phyloP scores from a whole-genome alignment of 768 basidiomycete species.

The Cantharellus anzutake region DNA sequence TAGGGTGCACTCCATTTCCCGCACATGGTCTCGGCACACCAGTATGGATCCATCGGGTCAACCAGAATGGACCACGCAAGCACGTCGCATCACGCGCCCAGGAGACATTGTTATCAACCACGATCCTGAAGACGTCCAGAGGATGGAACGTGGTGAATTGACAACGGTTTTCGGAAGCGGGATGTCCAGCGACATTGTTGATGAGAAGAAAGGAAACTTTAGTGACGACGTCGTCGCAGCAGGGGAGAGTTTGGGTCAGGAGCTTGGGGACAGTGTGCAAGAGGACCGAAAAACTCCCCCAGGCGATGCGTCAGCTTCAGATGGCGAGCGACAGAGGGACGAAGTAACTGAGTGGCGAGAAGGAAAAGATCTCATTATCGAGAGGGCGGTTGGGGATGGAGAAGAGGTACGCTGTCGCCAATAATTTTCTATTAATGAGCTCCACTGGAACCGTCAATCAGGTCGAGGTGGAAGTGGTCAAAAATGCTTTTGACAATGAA shows the following conservation, averaged over 20 bases:
- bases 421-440: neutral
- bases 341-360: constrained; percentile 43
- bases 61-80: constrained; percentile 75
- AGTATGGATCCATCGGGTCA: constrained; percentile 22
- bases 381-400: constrained; percentile 35
- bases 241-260: constrained; percentile 14
- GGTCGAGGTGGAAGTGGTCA: neutral
- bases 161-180: constrained; percentile 3
- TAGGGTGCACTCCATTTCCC: constrained; percentile 75
- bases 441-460: neutral
- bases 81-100: constrained; percentile 44
- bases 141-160: constrained; percentile 12
- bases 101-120: constrained; percentile 76
- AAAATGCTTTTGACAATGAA: neutral
- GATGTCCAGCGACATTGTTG: constrained; percentile 9
- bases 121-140: constrained; percentile 22
- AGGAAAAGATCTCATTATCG: constrained; percentile 45
- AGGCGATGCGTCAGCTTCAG: neutral
- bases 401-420: constrained; percentile 31
- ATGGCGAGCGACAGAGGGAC: neutral
- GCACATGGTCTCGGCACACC: constrained; percentile 76
- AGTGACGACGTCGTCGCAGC: constrained; percentile 18
- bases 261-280: neutral
- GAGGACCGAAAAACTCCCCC: neutral
- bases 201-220: constrained; percentile 2